phyloP scores from a whole-genome alignment of 1,284 basidiomycete genomes.

The Ustilago tritici region DNA sequence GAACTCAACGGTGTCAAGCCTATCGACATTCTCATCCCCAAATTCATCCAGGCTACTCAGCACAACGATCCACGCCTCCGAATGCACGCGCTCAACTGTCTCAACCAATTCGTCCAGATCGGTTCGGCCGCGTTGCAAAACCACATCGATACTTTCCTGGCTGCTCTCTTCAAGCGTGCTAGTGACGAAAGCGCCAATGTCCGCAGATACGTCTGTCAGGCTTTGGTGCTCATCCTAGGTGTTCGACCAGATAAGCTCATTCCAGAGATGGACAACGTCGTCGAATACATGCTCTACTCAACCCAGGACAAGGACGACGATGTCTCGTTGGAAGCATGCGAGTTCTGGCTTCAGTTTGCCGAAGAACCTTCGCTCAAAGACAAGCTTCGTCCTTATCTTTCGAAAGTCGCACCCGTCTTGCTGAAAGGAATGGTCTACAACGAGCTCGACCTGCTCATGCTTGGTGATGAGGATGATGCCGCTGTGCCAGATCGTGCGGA shows the following conservation, averaged over 20 bases:
- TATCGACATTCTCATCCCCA: conserved; percentile 75
- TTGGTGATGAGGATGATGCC: conserved; percentile 88
- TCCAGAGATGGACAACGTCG: conserved; percentile 93
- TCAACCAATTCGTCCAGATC: conserved; percentile 85
- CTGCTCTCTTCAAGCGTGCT: conserved; percentile 91
- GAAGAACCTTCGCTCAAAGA: conserved; percentile 88
- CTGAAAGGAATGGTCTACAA: conserved; percentile 98
- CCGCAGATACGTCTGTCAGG: conserved; percentile 94
- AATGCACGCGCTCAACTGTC: conserved; percentile 89
- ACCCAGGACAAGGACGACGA: conserved; percentile 88
- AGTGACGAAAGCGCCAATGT: conserved; percentile 92
- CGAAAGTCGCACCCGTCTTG: conserved; percentile 89
- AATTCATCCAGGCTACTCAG: conserved; percentile 81
- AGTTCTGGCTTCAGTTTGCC: conserved; percentile 99
- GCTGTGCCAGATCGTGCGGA: conserved; percentile 80
- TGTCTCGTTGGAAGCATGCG: conserved; percentile 82
- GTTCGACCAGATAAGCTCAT: conserved; percentile 94
- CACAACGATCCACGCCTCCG: conserved; percentile 87
- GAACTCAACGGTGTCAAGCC: conserved; percentile 77
- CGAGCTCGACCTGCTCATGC: conserved; percentile 93
- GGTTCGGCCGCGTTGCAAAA: conserved; percentile 82
- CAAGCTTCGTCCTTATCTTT: conserved; percentile 85
- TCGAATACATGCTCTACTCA: conserved; percentile 98
- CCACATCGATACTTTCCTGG: conserved; percentile 93
- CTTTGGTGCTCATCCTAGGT: conserved; percentile 90